Evolutionary conservation across 805 yeast genomes (phyloP).

Genomic region (Kodamaea kaohsiungensis): DNA sequence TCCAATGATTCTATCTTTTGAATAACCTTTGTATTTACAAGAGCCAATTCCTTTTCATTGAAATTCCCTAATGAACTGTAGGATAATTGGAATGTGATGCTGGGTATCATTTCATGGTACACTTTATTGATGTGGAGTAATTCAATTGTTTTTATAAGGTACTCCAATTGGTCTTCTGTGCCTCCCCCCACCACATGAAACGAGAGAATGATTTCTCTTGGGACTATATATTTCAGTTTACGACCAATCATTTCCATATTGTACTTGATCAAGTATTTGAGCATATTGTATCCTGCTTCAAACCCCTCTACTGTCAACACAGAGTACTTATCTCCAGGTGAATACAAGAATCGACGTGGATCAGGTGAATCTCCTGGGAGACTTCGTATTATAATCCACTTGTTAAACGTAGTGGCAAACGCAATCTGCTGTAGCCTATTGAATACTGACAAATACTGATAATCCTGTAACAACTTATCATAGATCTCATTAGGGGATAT

Average conservation of each 20-base stretch:
- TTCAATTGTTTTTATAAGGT: slow-evolving; percentile 16
- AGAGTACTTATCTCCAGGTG: background rate
- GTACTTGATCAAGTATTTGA: slow-evolving; percentile 11
- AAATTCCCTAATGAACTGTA: slow-evolving; percentile 9
- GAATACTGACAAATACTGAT: slow-evolving; percentile 4
- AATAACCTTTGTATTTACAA: slow-evolving; percentile 11
- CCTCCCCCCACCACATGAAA: slow-evolving; percentile 1
- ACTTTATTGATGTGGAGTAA: slow-evolving; percentile 17
- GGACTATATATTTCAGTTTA: slow-evolving; percentile 6
- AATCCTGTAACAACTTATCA: slow-evolving; percentile 12
- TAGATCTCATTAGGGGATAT: slow-evolving; percentile 10
- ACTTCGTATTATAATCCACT: slow-evolving; percentile 8
- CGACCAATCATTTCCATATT: slow-evolving; percentile 5
- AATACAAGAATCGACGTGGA: slow-evolving; percentile 9
- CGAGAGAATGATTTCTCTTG: slow-evolving; percentile 5
- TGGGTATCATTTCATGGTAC: slow-evolving; percentile 12
- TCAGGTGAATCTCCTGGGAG: background rate
- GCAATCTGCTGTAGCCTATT: slow-evolving; percentile 10
- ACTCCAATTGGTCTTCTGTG: slow-evolving; percentile 10
- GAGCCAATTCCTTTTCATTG: slow-evolving; percentile 1
- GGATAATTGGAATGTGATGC: slow-evolving; percentile 12
- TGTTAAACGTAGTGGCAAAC: slow-evolving; percentile 6
- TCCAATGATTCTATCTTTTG: slow-evolving; percentile 12
- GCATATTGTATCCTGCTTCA: slow-evolving; percentile 10
- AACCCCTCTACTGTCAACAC: slow-evolving; percentile 9